A percentile compares a stretch with the other conserved stretches of the same genome.
These are phyloP conservation scores for Diutina ranongensis DNA, from an alignment of 1,139 yeast species.

Conservation along the genomic window DNA sequence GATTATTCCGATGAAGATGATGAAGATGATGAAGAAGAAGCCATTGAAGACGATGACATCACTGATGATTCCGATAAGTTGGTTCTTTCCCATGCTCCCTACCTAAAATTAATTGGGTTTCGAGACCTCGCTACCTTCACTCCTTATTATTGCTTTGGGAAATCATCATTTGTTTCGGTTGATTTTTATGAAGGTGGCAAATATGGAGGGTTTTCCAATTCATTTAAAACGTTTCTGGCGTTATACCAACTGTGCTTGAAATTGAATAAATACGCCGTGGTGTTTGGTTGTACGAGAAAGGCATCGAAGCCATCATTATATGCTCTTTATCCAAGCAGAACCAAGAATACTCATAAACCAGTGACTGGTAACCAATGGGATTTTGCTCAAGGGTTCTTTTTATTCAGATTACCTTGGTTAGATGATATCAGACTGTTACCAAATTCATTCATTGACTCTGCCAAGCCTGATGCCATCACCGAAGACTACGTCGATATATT, in stretches of 20 bases:
- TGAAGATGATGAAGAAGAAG: conserved; percentile 9
- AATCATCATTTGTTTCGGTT: conserved; percentile 49
- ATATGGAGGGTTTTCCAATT: conserved; percentile 40
- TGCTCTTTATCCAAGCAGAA: conserved; percentile 42
- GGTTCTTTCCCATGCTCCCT: conserved; percentile 21
- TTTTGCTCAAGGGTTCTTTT: conserved; percentile 54
- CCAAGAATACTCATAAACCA: conserved; percentile 14
- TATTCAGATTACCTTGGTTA: conserved; percentile 49
- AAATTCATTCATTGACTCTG: conserved; percentile 7
- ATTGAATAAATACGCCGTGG: conserved; percentile 46
- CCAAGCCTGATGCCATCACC: conserved; percentile 7
- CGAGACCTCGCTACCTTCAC: conserved; percentile 30
- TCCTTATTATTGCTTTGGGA: conserved; percentile 40
- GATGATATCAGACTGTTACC: conserved; percentile 52
- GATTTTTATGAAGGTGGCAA: conserved; percentile 23
- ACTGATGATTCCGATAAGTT: conserved; percentile 11
- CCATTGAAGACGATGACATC: conserved; percentile 9
- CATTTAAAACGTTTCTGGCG: conserved; percentile 56
- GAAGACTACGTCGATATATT: conserved; percentile 9
- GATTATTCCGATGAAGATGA: conserved; percentile 9
- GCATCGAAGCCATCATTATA: conserved; percentile 48
- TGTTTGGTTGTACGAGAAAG: conserved; percentile 56
- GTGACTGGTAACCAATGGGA: conserved; percentile 13
- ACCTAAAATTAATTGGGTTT: conserved; percentile 57
- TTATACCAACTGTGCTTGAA: conserved; percentile 50